Percentiles rank a stretch among this genome's conserved stretches.
These are phyloP conservation scores for Polyporus arcularius DNA, from an alignment of 768 basidiomycete species.

Conservation along the genomic window DNA sequence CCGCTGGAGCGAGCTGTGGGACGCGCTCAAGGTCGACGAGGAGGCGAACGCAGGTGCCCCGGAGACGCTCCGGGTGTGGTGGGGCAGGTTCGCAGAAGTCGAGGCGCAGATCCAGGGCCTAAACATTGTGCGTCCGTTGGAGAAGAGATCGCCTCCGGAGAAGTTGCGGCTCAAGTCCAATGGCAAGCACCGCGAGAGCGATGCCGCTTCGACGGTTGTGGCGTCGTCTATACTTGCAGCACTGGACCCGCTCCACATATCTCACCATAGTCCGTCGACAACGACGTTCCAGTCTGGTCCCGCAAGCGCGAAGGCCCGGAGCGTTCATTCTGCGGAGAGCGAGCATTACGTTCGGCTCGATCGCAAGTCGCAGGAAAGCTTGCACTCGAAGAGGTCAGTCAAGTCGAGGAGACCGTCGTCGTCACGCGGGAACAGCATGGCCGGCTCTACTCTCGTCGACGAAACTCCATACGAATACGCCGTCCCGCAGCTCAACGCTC, in stretches of 20 bases:
- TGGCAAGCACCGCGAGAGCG: constrained; percentile 14
- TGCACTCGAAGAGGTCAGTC: constrained; percentile 38
- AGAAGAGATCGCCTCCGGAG: constrained; percentile 25
- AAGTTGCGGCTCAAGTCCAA: constrained; percentile 15
- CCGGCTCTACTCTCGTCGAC: constrained; percentile 4
- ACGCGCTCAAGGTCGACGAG: constrained; percentile 45
- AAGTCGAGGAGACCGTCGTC: constrained; percentile 37
- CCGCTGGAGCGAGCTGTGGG: constrained; percentile 83
- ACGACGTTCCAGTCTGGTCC: constrained; percentile 21
- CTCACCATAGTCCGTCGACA: constrained; percentile 11
- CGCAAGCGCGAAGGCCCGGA: constrained; percentile 16
- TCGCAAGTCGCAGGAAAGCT: constrained; percentile 41
- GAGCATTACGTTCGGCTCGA: constrained; percentile 17
- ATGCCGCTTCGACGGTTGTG: constrained; percentile 17
- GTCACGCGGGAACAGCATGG: constrained; percentile 17
- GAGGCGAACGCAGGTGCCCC: constrained; percentile 57
- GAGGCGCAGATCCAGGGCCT: constrained; percentile 47
- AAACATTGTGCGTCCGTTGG: constrained; percentile 38
- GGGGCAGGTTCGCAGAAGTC: constrained; percentile 66
- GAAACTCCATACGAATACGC: constrained; percentile 28
- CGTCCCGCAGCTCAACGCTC: constrained; percentile 7
- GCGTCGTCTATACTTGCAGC: constrained; percentile 22
- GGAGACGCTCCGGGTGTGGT: constrained; percentile 77
- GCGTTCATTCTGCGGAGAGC: constrained; percentile 19
- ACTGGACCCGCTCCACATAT: constrained; percentile 22